Conservation (phyloP, 352 stramenopile species). For the Bremia lactucae region DNA sequence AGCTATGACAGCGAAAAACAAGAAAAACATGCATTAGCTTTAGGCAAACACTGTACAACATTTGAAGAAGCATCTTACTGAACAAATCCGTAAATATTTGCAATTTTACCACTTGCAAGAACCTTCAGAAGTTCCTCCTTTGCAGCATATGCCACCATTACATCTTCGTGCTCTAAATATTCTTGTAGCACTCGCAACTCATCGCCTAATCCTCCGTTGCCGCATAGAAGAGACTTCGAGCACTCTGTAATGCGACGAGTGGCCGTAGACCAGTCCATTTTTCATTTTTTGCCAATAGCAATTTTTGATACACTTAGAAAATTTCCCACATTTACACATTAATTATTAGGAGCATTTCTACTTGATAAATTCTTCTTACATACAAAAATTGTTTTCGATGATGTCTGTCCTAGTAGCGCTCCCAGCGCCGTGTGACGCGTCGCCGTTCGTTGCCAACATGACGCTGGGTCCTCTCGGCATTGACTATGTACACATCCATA, state of each 20-base stretch:
- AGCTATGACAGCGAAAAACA: not conserved
- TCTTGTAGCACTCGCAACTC: constrained; percentile 11
- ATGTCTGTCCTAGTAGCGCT: too few species aligned
- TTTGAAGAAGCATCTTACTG: constrained; percentile 3
- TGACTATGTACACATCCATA: constrained; percentile 77
- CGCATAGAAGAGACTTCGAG: constrained; percentile 3
- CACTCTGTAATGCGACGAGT: constrained; percentile 3
- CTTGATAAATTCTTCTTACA: too few species aligned
- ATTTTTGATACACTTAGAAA: too few species aligned
- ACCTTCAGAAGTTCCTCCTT: constrained; percentile 25
- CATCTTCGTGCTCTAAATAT: constrained; percentile 22
- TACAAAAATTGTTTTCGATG: too few species aligned
- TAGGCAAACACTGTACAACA: not conserved
- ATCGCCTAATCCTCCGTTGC: not conserved
- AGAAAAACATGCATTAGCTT: constrained; percentile 1
- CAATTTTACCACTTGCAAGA: not conserved
- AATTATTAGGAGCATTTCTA: too few species aligned
- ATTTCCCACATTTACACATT: too few species aligned
- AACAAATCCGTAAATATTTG: constrained; percentile 10
- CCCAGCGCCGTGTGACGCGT: constrained; percentile 14
- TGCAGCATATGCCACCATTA: constrained; percentile 32
- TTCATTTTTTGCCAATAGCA: too few species aligned
- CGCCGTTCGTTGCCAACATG: constrained; percentile 40
- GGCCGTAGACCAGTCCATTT: constrained; percentile 1
- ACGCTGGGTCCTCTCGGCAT: constrained; percentile 62